Evolutionary conservation across 805 yeast genomes (phyloP).

Genomic region (Cyberlindnera samutprakarnensis): DNA sequence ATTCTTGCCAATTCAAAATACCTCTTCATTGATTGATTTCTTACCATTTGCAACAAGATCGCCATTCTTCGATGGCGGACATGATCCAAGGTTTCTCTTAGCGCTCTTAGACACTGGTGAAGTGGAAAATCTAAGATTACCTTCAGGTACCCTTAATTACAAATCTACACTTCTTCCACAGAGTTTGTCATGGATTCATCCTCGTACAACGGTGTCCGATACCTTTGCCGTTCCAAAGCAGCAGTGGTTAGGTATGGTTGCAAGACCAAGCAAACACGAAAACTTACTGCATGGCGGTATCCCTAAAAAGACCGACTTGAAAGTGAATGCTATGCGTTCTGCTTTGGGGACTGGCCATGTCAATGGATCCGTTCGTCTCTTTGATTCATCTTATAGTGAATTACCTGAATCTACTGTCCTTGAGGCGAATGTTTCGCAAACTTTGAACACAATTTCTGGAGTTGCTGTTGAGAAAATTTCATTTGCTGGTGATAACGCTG

Average conservation of each 20-base stretch:
- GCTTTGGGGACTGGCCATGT: constrained; percentile 79
- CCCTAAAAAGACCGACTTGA: constrained; percentile 43
- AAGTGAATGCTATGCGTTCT: constrained; percentile 44
- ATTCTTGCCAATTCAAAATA: constrained; percentile 45
- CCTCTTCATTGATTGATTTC: constrained; percentile 37
- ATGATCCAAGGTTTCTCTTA: constrained; percentile 62
- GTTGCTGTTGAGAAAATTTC: constrained; percentile 52
- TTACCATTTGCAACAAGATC: constrained; percentile 50
- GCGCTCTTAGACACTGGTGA: constrained; percentile 58
- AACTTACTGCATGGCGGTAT: constrained; percentile 74
- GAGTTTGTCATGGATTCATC: constrained; percentile 69
- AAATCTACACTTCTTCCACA: constrained; percentile 70
- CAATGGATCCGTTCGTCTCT: constrained; percentile 73
- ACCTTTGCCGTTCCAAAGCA: constrained; percentile 53
- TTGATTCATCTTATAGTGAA: constrained; percentile 80
- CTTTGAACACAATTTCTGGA: constrained; percentile 37
- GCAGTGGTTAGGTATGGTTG: constrained; percentile 76
- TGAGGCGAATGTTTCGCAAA: constrained; percentile 48
- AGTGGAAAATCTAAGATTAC: constrained; percentile 51
- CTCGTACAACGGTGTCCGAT: constrained; percentile 51
- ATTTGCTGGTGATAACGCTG: constrained; percentile 71
- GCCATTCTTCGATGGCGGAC: constrained; percentile 77
- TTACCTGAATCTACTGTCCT: constrained; percentile 49
- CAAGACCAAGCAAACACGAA: constrained; percentile 33
- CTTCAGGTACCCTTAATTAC: constrained; percentile 44